Base-by-base conservation (phyloP, 1,284 basidiomycete genomes). In the Sporisorium iseilematis-ciliati region DNA sequence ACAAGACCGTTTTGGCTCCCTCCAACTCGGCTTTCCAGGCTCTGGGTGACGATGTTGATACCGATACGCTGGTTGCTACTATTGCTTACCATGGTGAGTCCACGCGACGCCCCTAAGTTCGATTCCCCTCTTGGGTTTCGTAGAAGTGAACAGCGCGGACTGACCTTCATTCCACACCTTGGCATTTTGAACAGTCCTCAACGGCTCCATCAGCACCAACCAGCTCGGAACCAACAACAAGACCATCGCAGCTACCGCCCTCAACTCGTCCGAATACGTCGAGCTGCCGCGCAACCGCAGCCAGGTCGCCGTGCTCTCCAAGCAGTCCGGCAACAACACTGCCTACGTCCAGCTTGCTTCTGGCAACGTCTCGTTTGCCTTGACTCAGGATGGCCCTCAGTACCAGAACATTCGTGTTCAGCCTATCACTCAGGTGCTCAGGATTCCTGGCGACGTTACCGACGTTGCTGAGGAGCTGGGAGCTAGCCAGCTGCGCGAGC, bases 281-380 rank as follows among this genome's bases (percentile, higher is more conserved):
- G 38, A 18, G 11, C 76, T 80, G 7, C 69, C 72, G 2, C 42
- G 48, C 43, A 65, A 68, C 63, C 71, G 75, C 53, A 86, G 87
- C 11, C 91, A 92, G 77, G 92, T 91, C 7, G 84, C 92, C 12
- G 89, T 89, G 0, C 90, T 87, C 57, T 87, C 89, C 21, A 87
- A 86, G 40, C 45, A 67, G 20, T 16, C 42, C n/a, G 50, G 43
- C 10, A 80, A 89, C 64, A 87, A 87, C 21, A 87, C 88, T 1
- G 84, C 88, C 7, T 87, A 87, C 38, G 86, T 91, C 20, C 81
- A 90, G 50, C 90, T 91, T 67, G 89, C 90, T 77, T 62, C 67
- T 23, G 69, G 72, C 49, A 82, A 79, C 64, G 75, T 82, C 42
- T 62, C 67, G 35, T 75, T 74, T 40, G 54, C 56, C 21, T 26